These are phyloP conservation scores for Malus hybrid DNA, from an alignment of 331 rosid species.

Conservation along the genomic window DNA sequence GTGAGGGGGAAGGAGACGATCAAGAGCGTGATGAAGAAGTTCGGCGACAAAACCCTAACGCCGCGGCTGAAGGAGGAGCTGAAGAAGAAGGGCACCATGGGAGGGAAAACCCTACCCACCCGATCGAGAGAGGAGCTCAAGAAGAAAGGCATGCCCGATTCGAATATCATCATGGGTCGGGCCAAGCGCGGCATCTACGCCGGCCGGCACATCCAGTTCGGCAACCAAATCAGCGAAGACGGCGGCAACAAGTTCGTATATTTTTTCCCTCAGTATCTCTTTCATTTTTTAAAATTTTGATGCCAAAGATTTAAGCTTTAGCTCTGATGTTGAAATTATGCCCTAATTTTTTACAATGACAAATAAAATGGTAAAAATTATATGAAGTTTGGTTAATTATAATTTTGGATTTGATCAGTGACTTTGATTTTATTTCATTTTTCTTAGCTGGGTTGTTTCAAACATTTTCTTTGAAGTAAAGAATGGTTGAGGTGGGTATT, in stretches of 20 bases:
- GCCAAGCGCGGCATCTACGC: slow-evolving; percentile 87
- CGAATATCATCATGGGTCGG: slow-evolving; percentile 69
- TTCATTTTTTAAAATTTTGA: neutral
- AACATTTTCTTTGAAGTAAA: neutral
- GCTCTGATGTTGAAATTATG: neutral
- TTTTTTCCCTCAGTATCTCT: neutral
- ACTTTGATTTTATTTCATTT: neutral
- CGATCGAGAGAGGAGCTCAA: slow-evolving; percentile 47
- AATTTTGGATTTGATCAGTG: neutral
- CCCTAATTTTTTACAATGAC: neutral
- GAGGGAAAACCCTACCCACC: slow-evolving; percentile 52
- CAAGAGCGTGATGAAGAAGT: slow-evolving; percentile 62
- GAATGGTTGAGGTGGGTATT: neutral
- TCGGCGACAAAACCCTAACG: slow-evolving; percentile 59
- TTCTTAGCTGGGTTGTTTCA: neutral
- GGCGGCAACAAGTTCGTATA: slow-evolving; percentile 84
- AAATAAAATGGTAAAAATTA: neutral
- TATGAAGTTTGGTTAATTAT: too few species aligned
- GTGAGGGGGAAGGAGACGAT: slow-evolving; percentile 69
- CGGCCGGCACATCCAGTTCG: slow-evolving; percentile 82
- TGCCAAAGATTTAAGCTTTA: neutral
- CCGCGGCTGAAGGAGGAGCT: slow-evolving; percentile 49
- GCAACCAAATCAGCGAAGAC: slow-evolving; percentile 79
- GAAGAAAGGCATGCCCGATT: slow-evolving; percentile 56
- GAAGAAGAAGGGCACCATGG: slow-evolving; percentile 35